phyloP scores from a whole-genome alignment of 306 rosid genomes.

The Trifolium pratense region DNA sequence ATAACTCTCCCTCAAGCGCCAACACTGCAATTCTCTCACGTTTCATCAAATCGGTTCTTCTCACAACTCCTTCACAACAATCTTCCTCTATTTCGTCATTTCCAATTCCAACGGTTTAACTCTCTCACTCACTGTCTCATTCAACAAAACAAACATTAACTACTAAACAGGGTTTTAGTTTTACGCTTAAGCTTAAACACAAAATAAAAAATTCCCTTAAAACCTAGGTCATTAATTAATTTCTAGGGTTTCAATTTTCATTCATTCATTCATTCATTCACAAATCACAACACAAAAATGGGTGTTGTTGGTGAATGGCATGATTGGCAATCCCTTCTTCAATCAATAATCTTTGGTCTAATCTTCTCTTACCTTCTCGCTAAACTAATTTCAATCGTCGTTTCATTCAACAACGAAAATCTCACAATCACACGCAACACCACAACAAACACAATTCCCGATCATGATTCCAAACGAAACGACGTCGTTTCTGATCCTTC shows the following conservation, averaged over 20 bases:
- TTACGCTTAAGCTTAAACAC: not conserved
- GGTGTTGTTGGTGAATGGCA: conserved; percentile 71
- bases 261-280: not conserved
- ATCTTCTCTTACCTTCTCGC: conserved; percentile 95
- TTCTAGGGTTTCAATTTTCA: conserved; percentile 46
- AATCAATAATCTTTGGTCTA: conserved; percentile 79
- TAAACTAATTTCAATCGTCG: conserved; percentile 82
- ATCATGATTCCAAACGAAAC: not conserved
- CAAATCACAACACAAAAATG: conserved; percentile 34
- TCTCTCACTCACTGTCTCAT: not conserved
- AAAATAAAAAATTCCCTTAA: not conserved
- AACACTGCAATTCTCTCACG: conserved; percentile 5
- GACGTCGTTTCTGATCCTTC: conserved; percentile 17
- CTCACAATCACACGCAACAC: conserved; percentile 60
- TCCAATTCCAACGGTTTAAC: not conserved
- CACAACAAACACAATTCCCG: not conserved
- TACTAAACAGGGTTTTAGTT: conserved; percentile 47
- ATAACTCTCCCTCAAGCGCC: conserved; percentile 38
- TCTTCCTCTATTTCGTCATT: conserved; percentile 34
- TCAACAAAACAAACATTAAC: not conserved
- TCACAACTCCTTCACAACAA: conserved; percentile 18
- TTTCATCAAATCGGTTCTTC: conserved; percentile 22
- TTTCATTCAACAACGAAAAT: conserved; percentile 87
- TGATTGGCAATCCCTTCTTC: conserved; percentile 87
- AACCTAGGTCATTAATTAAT: not conserved